A percentile compares a stretch with the other conserved stretches of the same genome.
phyloP scores from a whole-genome alignment of 345 rosid species.

The Gynandropsis gynandra region DNA sequence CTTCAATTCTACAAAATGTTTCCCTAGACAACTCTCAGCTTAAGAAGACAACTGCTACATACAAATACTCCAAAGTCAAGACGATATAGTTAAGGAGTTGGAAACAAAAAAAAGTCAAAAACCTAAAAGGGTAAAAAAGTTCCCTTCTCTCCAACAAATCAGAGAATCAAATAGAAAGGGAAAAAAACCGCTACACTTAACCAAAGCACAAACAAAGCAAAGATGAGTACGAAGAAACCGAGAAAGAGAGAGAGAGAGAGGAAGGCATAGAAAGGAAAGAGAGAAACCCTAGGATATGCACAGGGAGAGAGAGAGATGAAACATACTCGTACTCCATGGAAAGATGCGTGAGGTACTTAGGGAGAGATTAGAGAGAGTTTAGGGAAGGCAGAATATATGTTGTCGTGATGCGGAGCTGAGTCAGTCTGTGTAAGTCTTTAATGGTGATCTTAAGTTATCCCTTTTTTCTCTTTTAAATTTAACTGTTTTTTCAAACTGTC shows the following conservation, averaged over 20 bases:
- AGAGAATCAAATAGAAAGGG: slow-evolving; percentile 3
- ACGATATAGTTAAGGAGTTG: not conserved
- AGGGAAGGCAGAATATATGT: slow-evolving; percentile 18
- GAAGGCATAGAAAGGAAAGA: too few species aligned
- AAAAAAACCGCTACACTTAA: not conserved
- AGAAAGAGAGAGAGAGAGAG: not conserved
- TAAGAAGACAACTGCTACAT: not conserved
- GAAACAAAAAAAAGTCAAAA: slow-evolving; percentile 9
- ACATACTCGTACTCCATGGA: too few species aligned
- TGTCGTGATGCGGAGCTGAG: slow-evolving; percentile 23
- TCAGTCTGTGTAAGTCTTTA: slow-evolving; percentile 18
- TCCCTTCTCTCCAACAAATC: slow-evolving; percentile 19
- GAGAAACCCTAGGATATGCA: too few species aligned
- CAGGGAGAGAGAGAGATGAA: too few species aligned
- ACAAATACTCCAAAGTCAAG: not conserved
- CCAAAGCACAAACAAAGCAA: slow-evolving; percentile 7
- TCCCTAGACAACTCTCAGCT: not conserved
- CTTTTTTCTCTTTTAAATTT: too few species aligned
- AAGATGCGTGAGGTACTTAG: not conserved
- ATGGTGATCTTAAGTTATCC: slow-evolving; percentile 10
- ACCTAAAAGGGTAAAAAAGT: not conserved
- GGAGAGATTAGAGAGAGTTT: slow-evolving; percentile 1
- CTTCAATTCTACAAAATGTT: not conserved
- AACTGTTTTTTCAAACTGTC: too few species aligned
- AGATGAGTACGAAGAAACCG: slow-evolving; percentile 4